Conservation (phyloP, 1,139 yeast genomes). For the Geotrichum klebahnii region DNA sequence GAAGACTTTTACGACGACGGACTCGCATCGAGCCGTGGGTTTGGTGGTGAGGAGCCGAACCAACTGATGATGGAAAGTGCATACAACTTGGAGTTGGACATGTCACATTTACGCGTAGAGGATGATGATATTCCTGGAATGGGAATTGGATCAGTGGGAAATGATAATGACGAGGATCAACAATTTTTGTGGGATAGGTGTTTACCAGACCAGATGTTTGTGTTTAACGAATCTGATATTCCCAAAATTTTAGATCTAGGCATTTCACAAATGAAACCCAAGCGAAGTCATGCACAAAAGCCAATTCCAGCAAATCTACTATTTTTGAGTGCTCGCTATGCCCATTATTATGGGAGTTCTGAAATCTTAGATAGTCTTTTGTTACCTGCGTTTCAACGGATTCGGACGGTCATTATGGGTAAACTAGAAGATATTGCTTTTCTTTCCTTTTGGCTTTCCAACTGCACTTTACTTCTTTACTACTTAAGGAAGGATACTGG, state of each 20-base stretch:
- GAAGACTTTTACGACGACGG: conserved; percentile 37
- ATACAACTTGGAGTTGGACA: conserved; percentile 36
- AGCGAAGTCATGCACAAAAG: conserved; percentile 39
- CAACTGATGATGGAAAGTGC: conserved; percentile 36
- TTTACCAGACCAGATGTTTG: conserved; percentile 43
- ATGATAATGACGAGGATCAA: conserved; percentile 24
- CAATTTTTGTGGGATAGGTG: conserved; percentile 42
- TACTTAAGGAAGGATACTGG: conserved; percentile 42
- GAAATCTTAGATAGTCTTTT: conserved; percentile 38
- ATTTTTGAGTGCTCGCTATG: conserved; percentile 43
- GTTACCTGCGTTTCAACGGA: conserved; percentile 38
- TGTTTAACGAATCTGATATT: conserved; percentile 39
- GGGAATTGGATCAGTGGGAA: conserved; percentile 23
- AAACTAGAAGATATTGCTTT: conserved; percentile 42
- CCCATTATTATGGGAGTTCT: conserved; percentile 39
- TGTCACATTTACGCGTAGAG: conserved; percentile 31
- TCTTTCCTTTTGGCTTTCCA: conserved; percentile 45
- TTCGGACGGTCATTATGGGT: conserved; percentile 35
- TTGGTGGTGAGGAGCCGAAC: conserved; percentile 29
- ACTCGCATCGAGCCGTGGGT: conserved; percentile 21
- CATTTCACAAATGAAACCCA: conserved; percentile 41
- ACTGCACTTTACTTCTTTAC: conserved; percentile 40
- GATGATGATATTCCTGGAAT: conserved; percentile 20
- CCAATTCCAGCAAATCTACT: conserved; percentile 45
- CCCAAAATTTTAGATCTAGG: conserved; percentile 41